Conservation (phyloP, 306 rosid genomes). For the Ceratonia siliqua region DNA sequence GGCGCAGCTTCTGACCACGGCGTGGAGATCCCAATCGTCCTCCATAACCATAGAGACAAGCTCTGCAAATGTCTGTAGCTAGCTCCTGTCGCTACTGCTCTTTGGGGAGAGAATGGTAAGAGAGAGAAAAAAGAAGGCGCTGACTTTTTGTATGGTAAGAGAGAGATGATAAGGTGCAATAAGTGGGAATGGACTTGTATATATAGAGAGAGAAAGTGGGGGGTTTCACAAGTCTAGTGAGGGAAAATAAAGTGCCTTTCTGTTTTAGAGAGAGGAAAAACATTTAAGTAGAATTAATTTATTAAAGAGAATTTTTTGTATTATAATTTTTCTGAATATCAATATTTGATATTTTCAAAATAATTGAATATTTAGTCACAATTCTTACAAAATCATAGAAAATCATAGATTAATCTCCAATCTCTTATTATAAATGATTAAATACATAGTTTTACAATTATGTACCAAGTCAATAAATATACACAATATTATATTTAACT, state of each 20-base stretch:
- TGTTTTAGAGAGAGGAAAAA: background rate
- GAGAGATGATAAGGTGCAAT: slow-evolving; percentile 27
- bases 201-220: slow-evolving; percentile 31
- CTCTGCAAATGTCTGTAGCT: slow-evolving; percentile 27
- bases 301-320: no score
- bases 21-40: slow-evolving; percentile 74
- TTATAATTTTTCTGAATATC: no score
- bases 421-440: no score
- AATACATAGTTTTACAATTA: no score
- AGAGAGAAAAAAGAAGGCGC: slow-evolving; percentile 51
- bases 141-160: slow-evolving; percentile 39
- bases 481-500: no score
- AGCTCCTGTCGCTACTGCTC: background rate
- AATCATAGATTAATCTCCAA: no score
- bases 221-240: background rate
- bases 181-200: slow-evolving; percentile 38
- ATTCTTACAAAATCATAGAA: no score
- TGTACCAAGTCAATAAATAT: no score
- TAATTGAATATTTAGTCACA: no score
- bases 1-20: slow-evolving; percentile 67
- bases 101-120: background rate
- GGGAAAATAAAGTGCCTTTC: background rate
- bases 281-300: no score
- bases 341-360: no score
- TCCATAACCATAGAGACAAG: slow-evolving; percentile 46